phyloP scores from a whole-genome alignment of 208 protist genomes.

The Trypanosoma conorhini region DNA sequence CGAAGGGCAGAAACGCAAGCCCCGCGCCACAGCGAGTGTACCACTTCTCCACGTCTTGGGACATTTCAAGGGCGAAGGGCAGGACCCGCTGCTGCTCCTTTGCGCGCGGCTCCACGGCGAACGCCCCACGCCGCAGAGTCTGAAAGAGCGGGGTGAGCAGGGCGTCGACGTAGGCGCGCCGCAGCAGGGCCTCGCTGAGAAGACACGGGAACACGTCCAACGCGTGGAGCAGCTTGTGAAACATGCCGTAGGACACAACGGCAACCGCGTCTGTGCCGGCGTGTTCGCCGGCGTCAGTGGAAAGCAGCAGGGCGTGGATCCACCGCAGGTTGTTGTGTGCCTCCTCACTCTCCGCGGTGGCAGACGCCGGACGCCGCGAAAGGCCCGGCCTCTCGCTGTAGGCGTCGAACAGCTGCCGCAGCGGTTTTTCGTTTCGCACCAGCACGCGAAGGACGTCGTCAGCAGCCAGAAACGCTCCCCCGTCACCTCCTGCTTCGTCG shows the following conservation, averaged over 20 bases:
- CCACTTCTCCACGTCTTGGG: conserved; percentile 7
- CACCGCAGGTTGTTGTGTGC: not conserved
- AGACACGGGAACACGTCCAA: conserved; percentile 71
- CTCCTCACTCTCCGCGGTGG: not conserved
- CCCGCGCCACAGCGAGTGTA: conserved; percentile 22
- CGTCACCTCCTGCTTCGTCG: not conserved
- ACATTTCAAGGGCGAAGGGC: not conserved
- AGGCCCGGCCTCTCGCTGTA: conserved; percentile 36
- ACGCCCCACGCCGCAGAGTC: conserved; percentile 2
- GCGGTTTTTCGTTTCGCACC: conserved; percentile 51
- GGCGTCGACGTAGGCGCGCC: conserved; percentile 59
- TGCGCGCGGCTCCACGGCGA: not conserved
- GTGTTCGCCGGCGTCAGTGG: conserved; percentile 41
- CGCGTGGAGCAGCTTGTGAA: conserved; percentile 52
- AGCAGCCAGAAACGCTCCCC: conserved; percentile 7
- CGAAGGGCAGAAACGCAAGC: conserved; percentile 60
- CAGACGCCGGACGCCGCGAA: not conserved
- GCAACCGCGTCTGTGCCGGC: conserved; percentile 25
- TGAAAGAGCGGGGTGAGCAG: conserved; percentile 43
- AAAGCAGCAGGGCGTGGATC: conserved; percentile 31
- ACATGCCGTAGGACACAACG: conserved; percentile 43
- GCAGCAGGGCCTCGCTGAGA: conserved; percentile 39
- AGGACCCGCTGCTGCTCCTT: conserved; percentile 8
- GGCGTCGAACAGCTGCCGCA: conserved; percentile 67
- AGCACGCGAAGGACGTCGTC: conserved; percentile 58